Percentiles rank a stretch among this genome's conserved stretches.
These are phyloP conservation scores for Auriscalpium microsporum DNA, from an alignment of 768 basidiomycete species.

Conservation along the genomic window DNA sequence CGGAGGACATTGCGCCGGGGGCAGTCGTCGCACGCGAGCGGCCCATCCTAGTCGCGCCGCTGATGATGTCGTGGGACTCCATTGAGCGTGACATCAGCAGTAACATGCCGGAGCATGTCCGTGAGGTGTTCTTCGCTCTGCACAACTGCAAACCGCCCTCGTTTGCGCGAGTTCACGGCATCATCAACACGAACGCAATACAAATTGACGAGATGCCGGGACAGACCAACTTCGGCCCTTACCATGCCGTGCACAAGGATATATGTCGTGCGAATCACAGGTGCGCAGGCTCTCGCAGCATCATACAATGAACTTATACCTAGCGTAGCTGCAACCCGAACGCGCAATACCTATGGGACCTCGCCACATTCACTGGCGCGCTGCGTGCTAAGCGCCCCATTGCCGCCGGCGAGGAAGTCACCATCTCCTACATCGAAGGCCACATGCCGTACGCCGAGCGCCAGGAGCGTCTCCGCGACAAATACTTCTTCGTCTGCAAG, in stretches of 20 bases:
- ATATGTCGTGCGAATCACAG: slow-evolving; percentile 20
- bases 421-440: slow-evolving; percentile 21
- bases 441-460: slow-evolving; percentile 16
- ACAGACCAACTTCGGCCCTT: slow-evolving; percentile 9
- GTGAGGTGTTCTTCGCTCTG: neutral
- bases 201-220: slow-evolving; percentile 3
- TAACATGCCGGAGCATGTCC: too few species aligned
- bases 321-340: slow-evolving; percentile 17
- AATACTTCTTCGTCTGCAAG: slow-evolving; percentile 27
- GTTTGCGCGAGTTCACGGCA: too few species aligned
- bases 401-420: slow-evolving; percentile 26
- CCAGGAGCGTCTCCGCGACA: slow-evolving; percentile 17
- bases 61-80: too few species aligned
- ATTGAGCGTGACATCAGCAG: too few species aligned
- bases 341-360: slow-evolving; percentile 16
- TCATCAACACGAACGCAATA: slow-evolving; percentile 6
- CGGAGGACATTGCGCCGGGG: slow-evolving; percentile 20
- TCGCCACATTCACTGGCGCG: slow-evolving; percentile 21
- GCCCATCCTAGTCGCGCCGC: slow-evolving; percentile 25
- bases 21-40: slow-evolving; percentile 32
- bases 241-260: slow-evolving; percentile 13
- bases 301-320: slow-evolving; percentile 14
- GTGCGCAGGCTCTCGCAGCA: too few species aligned
- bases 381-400: slow-evolving; percentile 24
- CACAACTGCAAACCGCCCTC: slow-evolving; percentile 3